A percentile compares a stretch with the other conserved stretches of the same genome.
Conservation (phyloP, 1,284 basidiomycete species). For the Ganoderma lucidum region DNA sequence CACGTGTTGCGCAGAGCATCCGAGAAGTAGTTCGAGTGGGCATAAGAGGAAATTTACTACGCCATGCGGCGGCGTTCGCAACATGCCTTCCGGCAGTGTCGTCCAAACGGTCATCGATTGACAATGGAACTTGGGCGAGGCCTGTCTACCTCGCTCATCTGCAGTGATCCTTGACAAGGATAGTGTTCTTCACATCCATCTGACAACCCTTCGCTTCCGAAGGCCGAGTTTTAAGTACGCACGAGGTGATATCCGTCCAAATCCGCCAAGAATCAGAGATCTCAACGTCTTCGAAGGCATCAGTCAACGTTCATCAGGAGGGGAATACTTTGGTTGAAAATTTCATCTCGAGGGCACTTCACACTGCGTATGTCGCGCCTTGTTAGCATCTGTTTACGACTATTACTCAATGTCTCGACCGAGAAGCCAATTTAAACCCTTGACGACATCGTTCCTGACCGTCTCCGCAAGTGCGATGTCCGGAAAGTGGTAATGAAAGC, state of each 20-base stretch:
- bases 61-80: not conserved
- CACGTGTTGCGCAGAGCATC: not conserved
- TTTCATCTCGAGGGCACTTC: not conserved
- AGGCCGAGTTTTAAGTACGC: too few relatives aligned
- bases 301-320: too few relatives aligned
- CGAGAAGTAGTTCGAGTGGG: not conserved
- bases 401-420: not conserved
- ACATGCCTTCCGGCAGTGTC: not conserved
- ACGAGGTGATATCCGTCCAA: too few relatives aligned
- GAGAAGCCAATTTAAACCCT: conserved; percentile 25
- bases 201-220: not conserved
- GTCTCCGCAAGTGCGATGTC: not conserved
- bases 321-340: not conserved
- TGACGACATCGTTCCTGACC: conserved; percentile 14
- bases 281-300: too few relatives aligned
- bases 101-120: not conserved
- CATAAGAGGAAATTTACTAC: not conserved
- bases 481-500: conserved; percentile 20
- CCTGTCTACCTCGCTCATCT: not conserved
- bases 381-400: not conserved
- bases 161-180: not conserved
- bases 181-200: not conserved
- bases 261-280: too few relatives aligned
- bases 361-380: too few relatives aligned
- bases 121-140: not conserved